Base-by-base conservation (phyloP, 768 basidiomycete species). In the Galerina marginata region DNA sequence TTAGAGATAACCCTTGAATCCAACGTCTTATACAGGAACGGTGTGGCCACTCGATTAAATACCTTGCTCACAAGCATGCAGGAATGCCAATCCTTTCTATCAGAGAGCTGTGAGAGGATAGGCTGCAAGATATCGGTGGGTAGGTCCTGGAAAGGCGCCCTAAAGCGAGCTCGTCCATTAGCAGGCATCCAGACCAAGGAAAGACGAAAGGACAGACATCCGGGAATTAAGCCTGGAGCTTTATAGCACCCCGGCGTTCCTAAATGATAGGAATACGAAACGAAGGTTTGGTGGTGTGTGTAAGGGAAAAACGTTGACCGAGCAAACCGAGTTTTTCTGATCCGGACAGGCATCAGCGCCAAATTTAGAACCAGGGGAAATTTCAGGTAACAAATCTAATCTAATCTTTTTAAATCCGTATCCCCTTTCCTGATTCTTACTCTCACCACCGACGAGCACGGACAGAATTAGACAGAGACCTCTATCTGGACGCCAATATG, bases 11-110 rank as follows among this genome's bases (percentile, higher is more conserved):
- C 72, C 52, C 81, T 79, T 6, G 86, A 84, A 71, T 90, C 87
- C 40, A 90, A 77, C 9, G 77, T 80, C 46, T 79, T 77, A 68
- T 91, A 91, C 25, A 91, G 67, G 20, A 88, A 70, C 2, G 89
- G 88, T 0, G 81, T 88, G 5, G 86, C 81, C 9, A 75, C 78
- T 26, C 75, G 72, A 70, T 87, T 82, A 71, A 91, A 87, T 0
- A 74, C 72, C 60, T 74, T 77, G 72, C 70, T 85, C 3, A 88
- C 84, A 23, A 88, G 81, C 1, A 83, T 78, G 56, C 86, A 83
- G 0, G 83, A 74, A 65, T 81, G 75, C 74, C 84, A 79, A 67
- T 90, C 86, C 50, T 74, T 77, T 38, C 83, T 75, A 62, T 83
- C 80, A 40, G 73, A 66, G 43, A 92, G 75, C 33, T 86, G 79